These are phyloP conservation scores for Pouteria campechiana DNA, from an alignment of 179 eudicot species.

Conservation along the genomic window DNA sequence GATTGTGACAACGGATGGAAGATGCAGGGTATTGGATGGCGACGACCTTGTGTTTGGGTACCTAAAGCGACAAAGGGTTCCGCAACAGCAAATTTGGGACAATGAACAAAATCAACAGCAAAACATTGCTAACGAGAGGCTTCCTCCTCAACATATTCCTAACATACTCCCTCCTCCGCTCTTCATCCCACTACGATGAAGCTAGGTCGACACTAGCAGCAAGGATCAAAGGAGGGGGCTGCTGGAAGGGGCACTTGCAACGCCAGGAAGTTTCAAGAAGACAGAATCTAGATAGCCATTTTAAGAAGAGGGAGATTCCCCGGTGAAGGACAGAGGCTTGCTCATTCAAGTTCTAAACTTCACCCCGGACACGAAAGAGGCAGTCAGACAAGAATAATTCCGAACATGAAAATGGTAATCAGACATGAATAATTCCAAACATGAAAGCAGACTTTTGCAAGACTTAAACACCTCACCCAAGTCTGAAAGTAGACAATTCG, in stretches of 20 bases:
- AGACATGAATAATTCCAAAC: no score
- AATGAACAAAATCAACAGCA: constrained; percentile 50
- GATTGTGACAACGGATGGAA: constrained; percentile 10
- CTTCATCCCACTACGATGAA: constrained; percentile 61
- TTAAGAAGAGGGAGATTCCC: constrained; percentile 51
- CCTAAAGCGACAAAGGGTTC: no score
- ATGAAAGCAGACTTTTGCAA: no score
- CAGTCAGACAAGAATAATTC: no score
- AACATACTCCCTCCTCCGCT: constrained; percentile 36
- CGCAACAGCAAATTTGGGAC: constrained; percentile 66
- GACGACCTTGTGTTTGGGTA: constrained; percentile 17
- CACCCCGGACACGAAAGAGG: no score
- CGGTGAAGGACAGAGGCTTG: no score
- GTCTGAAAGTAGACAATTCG: no score
- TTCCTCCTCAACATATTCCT: constrained; percentile 36
- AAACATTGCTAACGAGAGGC: constrained; percentile 17
- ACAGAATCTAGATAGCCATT: constrained; percentile 46
- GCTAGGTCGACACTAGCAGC: constrained; percentile 70
- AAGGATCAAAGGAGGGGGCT: constrained; percentile 61
- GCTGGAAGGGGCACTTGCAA: constrained; percentile 68
- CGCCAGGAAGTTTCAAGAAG: constrained; percentile 63
- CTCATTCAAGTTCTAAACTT: no score
- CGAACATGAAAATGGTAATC: no score
- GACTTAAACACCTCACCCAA: no score
- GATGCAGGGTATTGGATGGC: constrained; percentile 4